A percentile compares a stretch with the other conserved stretches of the same genome.
phyloP scores from a whole-genome alignment of 177 flowering plant species.

The Vitis hybrid region DNA sequence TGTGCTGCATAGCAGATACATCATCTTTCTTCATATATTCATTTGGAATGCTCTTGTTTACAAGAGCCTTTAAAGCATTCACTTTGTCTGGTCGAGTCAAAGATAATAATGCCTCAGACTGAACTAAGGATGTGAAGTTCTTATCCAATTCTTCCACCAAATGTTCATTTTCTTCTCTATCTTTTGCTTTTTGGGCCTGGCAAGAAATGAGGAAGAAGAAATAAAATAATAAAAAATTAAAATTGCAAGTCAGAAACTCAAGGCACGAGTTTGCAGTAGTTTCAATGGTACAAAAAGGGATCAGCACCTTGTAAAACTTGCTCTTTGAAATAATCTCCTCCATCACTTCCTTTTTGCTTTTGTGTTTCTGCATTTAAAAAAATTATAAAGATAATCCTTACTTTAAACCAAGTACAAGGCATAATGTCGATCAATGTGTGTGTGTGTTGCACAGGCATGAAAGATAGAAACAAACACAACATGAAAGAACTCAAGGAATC shows the following conservation, averaged over 20 bases:
- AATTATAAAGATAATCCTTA: background rate
- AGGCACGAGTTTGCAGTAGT: background rate
- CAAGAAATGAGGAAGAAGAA: background rate
- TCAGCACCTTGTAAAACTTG: slow-evolving; percentile 71
- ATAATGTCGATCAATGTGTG: background rate
- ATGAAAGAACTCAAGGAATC: too few relatives aligned
- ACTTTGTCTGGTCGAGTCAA: slow-evolving; percentile 61
- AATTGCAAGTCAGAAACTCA: background rate
- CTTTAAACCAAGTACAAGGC: background rate
- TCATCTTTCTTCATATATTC: slow-evolving; percentile 39
- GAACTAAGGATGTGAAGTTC: slow-evolving; percentile 56
- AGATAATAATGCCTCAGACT: slow-evolving; percentile 53
- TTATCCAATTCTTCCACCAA: slow-evolving; percentile 70
- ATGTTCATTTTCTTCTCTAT: slow-evolving; percentile 80
- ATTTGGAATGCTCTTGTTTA: slow-evolving; percentile 39
- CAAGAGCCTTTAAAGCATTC: slow-evolving; percentile 58
- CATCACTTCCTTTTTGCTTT: slow-evolving; percentile 88
- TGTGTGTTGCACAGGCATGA: background rate
- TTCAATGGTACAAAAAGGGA: background rate
- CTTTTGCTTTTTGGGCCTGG: slow-evolving; percentile 80
- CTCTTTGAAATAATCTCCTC: slow-evolving; percentile 80
- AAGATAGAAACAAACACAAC: too few relatives aligned
- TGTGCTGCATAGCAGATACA: slow-evolving; percentile 10
- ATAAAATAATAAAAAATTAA: background rate
- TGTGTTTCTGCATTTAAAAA: slow-evolving; percentile 55